Evolutionary conservation across 2,329 filamentous ascomycete genomes (phyloP).

Genomic region (Aspergillus tubingensis): DNA sequence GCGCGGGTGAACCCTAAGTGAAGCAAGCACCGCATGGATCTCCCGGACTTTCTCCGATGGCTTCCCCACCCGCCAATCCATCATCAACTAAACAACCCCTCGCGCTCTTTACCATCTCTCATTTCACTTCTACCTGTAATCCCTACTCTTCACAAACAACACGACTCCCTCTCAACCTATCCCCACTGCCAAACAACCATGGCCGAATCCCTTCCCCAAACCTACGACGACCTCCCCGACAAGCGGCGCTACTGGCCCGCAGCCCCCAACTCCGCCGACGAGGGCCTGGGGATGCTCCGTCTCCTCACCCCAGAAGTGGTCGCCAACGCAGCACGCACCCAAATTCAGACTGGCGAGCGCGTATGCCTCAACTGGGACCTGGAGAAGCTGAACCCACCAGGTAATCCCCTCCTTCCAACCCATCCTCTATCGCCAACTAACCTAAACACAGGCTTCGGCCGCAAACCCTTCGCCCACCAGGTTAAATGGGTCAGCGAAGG

Average conservation of each 20-base stretch:
- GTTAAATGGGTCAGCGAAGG: conserved; percentile 52
- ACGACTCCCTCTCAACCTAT: no score
- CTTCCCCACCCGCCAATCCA: no score
- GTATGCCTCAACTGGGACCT: conserved; percentile 60
- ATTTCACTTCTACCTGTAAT: no score
- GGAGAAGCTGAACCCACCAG: conserved; percentile 54
- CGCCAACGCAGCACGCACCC: conserved; percentile 51
- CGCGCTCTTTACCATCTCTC: no score
- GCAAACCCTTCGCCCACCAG: conserved; percentile 54
- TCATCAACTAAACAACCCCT: no score
- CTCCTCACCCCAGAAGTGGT: conserved; percentile 57
- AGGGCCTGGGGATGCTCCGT: conserved; percentile 57
- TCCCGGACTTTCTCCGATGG: no score
- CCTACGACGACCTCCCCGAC: conserved; percentile 49
- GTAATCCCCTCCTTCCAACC: conserved; percentile 18
- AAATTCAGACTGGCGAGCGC: conserved; percentile 56
- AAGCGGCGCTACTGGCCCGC: conserved; percentile 54
- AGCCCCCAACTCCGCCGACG: conserved; percentile 49
- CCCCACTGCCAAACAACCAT: no score
- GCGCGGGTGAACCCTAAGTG: no score
- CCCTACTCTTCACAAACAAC: no score
- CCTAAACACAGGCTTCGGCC: conserved; percentile 48
- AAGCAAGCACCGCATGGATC: no score
- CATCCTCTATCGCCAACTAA: no score
- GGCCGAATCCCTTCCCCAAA: conserved; percentile 27